Percentiles rank a stretch among this genome's conserved stretches.
Evolutionary conservation across 306 rosid genomes (phyloP).

Genomic region (Datisca glomerata): DNA sequence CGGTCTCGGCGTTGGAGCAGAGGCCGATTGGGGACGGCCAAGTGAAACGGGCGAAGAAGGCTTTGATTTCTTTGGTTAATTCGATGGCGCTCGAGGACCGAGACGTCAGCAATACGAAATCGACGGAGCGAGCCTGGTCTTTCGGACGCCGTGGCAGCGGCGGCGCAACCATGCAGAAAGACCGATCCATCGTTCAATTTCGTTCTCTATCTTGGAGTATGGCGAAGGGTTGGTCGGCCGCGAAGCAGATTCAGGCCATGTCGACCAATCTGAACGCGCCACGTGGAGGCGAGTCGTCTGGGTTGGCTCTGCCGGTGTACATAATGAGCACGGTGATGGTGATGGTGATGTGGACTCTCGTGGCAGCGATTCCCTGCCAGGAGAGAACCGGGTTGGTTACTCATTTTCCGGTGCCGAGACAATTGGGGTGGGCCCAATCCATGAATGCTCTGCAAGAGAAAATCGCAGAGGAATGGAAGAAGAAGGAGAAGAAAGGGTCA

Average conservation of each 20-base stretch:
- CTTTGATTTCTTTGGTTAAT: conserved; percentile 33
- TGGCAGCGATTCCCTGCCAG: conserved; percentile 80
- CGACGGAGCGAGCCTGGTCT: conserved; percentile 65
- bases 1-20: conserved; percentile 43
- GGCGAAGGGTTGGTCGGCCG: conserved; percentile 78
- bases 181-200: conserved; percentile 21
- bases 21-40: conserved; percentile 80
- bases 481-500: conserved; percentile 75
- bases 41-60: conserved; percentile 78
- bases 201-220: conserved; percentile 50
- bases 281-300: conserved; percentile 49
- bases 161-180: conserved; percentile 14
- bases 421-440: conserved; percentile 64
- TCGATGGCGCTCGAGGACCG: conserved; percentile 56
- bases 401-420: conserved; percentile 40
- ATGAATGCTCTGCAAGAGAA: conserved; percentile 66
- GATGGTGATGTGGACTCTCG: conserved; percentile 76
- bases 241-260: conserved; percentile 83
- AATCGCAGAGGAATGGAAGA: conserved; percentile 88
- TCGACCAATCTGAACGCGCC: conserved; percentile 46
- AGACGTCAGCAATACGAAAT: conserved; percentile 26
- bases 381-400: conserved; percentile 60
- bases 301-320: conserved; percentile 49
- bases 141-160: conserved; percentile 45
- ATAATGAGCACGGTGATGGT: conserved; percentile 46